These are phyloP conservation scores for Clarireedia paspali DNA, from an alignment of 2,329 filamentous ascomycete genomes.

Conservation along the genomic window DNA sequence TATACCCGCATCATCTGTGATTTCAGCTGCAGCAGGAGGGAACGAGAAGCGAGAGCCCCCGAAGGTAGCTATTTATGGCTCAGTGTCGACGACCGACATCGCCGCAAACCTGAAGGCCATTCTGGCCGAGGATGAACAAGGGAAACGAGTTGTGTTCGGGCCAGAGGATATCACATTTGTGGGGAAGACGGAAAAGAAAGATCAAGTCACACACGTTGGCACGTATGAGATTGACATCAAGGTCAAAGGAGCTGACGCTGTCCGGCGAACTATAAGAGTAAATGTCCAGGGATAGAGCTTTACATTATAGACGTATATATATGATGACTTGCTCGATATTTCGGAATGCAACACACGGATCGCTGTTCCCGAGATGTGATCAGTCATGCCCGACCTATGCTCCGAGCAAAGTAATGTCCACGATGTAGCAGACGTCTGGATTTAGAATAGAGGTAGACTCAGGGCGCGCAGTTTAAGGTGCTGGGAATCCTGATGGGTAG, in stretches of 20 bases:
- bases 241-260: slow-evolving; percentile 36
- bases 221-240: slow-evolving; percentile 44
- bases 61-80: slow-evolving; percentile 38
- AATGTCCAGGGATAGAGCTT: slow-evolving; percentile 29
- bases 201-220: slow-evolving; percentile 45
- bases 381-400: not conserved
- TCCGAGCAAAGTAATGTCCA: too few species aligned
- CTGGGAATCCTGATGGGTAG: not conserved
- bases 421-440: too few species aligned
- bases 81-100: slow-evolving; percentile 46
- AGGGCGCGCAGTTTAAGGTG: not conserved
- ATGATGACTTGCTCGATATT: slow-evolving; percentile 5
- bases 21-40: slow-evolving; percentile 30
- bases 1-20: slow-evolving; percentile 15
- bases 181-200: slow-evolving; percentile 30
- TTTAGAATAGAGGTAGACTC: too few species aligned
- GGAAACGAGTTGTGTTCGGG: slow-evolving; percentile 39
- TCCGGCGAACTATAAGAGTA: slow-evolving; percentile 37
- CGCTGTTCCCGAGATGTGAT: not conserved
- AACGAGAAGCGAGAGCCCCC: slow-evolving; percentile 19
- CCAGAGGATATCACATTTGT: slow-evolving; percentile 44
- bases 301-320: slow-evolving; percentile 13
- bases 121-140: slow-evolving; percentile 43
- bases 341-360: slow-evolving; percentile 12
- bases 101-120: slow-evolving; percentile 39